phyloP scores from a whole-genome alignment of 495 filamentous ascomycete genomes.

The Mytilinidion resinicola region DNA sequence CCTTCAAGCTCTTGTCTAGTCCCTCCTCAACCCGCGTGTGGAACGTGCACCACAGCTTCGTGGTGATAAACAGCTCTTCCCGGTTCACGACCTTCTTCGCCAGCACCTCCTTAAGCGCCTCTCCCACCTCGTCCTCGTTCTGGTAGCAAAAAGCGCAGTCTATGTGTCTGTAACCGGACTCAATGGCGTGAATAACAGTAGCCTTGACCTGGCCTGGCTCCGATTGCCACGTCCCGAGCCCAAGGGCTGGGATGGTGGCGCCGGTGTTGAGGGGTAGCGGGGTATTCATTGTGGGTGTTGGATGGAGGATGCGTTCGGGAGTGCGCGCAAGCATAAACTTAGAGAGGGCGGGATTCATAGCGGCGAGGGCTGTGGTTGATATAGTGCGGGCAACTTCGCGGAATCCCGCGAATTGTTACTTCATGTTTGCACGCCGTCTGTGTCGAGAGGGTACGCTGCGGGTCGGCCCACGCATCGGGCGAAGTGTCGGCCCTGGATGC shows the following conservation, averaged over 20 bases:
- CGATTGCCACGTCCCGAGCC: constrained; percentile 69
- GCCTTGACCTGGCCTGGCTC: constrained; percentile 51
- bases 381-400: neutral
- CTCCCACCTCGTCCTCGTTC: constrained; percentile 47
- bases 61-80: constrained; percentile 75
- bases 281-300: constrained; percentile 32
- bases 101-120: constrained; percentile 59
- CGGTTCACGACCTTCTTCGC: constrained; percentile 59
- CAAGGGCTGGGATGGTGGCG: constrained; percentile 66
- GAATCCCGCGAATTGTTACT: too few relatives aligned
- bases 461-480: too few relatives aligned
- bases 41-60: constrained; percentile 80
- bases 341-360: constrained; percentile 32
- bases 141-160: constrained; percentile 38
- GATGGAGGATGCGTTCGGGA: constrained; percentile 29
- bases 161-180: constrained; percentile 36
- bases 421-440: too few relatives aligned
- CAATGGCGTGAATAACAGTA: constrained; percentile 36
- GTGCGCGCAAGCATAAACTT: constrained; percentile 34
- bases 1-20: constrained; percentile 64
- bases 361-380: neutral
- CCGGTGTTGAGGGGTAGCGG: constrained; percentile 72
- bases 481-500: too few relatives aligned
- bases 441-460: too few relatives aligned
- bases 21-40: constrained; percentile 59